Evolutionary conservation across 78 protist species (phyloP), one percentile per base, ranked within the genome.

Genomic region (Chrysochromulina tobinii): DNA sequence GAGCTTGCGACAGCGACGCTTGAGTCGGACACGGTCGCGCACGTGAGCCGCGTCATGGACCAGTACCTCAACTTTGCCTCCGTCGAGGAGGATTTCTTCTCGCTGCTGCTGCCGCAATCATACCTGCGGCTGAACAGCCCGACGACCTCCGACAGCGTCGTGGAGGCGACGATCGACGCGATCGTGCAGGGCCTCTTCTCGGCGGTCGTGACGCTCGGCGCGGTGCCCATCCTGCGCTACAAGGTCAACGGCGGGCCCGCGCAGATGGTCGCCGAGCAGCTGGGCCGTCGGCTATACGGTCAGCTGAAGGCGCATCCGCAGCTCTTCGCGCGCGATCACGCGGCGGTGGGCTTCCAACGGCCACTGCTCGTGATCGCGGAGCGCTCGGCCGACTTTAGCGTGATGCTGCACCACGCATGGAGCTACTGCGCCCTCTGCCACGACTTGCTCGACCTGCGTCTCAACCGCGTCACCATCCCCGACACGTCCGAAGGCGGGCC

Each of bases 341-440:
- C 88, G 25, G 88, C 81, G 21, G 68, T 50, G 50, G 25, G 0
- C 51, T 38, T 38, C 38, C 90, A 88, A 50, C 72, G 93, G 48
- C 92, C 96, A 1, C 96, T 97, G 12, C 91, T 97, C 21, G 51
- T 97, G 48, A 59, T 59, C 3, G 17, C 93, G 14, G 98, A 97
- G 69, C 93, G 98, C 27, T 84, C 81, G 38, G 66, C 92, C 1
- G 98, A 97, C 88, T 54, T 97, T 51, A 64, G 93, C n/a, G 95
- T 94, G 20, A 73, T 94, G 87, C 90, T 97, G 55, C 97, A 95
- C 68, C 98, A 97, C 90, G 87, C 97, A 20, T 97, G 98, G 98
- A 93, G 96, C 11, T 97, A 97, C 88, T 94, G 94, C 61, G 94
- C 98, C 61, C 92, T 97, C 38, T 87, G 94, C 20, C 96, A 96